A percentile compares a stretch with the other conserved stretches of the same genome.
Evolutionary conservation across 768 basidiomycete genomes (phyloP).

Genomic region (Pleurotus tuoliensis): DNA sequence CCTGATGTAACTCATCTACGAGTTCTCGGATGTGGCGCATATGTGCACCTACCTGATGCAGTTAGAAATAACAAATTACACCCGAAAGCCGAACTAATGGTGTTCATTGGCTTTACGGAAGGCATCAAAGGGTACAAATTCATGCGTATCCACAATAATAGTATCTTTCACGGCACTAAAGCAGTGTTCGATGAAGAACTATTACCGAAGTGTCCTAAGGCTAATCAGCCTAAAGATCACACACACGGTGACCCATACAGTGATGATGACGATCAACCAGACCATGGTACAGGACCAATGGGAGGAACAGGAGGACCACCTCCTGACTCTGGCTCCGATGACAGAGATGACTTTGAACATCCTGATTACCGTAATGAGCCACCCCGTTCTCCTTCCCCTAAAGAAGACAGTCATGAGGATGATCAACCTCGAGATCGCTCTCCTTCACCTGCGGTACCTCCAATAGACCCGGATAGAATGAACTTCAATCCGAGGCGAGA

Average conservation of each 20-base stretch:
- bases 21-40: no score
- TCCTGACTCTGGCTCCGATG: no score
- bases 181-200: neutral
- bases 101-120: neutral
- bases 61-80: neutral
- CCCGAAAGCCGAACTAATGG: neutral
- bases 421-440: neutral
- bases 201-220: neutral
- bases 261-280: neutral
- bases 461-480: neutral
- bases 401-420: neutral
- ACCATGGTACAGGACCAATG: neutral
- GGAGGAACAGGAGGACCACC: neutral
- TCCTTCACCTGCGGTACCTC: neutral
- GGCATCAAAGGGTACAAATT: neutral
- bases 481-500: neutral
- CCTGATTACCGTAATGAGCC: no score
- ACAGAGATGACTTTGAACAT: no score
- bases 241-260: neutral
- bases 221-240: neutral
- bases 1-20: no score
- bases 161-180: neutral
- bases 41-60: neutral
- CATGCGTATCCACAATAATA: neutral
- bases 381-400: no score